Evolutionary conservation across 257 asterid species (phyloP).

Genomic region (Ocimum tenuiflorum): DNA sequence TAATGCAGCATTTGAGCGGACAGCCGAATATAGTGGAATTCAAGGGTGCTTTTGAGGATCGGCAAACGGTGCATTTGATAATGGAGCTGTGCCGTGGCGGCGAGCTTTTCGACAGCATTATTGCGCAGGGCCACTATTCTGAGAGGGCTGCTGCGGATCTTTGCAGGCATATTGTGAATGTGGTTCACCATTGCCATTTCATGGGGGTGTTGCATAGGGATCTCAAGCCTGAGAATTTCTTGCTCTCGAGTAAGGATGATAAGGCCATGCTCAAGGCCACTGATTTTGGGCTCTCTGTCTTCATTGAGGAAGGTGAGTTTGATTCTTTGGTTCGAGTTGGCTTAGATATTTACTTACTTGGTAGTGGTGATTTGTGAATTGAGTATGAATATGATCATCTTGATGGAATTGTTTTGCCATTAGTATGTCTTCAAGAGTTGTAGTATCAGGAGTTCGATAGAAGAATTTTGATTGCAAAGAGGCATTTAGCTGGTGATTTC

Average conservation of each 20-base stretch:
- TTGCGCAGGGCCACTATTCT: conserved; percentile 58
- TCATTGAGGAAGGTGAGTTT: conserved; percentile 51
- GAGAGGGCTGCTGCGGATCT: conserved; percentile 57
- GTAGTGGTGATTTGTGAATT: not conserved
- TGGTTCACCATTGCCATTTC: conserved; percentile 65
- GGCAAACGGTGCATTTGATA: conserved; percentile 46
- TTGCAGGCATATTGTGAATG: conserved; percentile 64
- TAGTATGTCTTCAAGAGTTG: too few species aligned
- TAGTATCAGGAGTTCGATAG: too few species aligned
- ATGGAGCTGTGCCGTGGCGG: conserved; percentile 74
- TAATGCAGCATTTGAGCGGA: conserved; percentile 73
- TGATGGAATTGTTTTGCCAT: too few species aligned
- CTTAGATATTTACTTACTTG: not conserved
- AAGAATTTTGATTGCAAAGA: not conserved
- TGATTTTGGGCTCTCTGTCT: conserved; percentile 70
- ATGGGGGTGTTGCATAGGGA: conserved; percentile 77
- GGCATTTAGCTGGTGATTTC: not conserved
- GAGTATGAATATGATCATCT: not conserved
- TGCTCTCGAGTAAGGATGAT: conserved; percentile 51
- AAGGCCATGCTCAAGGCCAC: conserved; percentile 56
- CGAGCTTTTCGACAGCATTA: conserved; percentile 58
- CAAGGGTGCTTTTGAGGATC: conserved; percentile 58
- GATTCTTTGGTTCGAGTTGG: not conserved
- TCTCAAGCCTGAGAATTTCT: conserved; percentile 69
- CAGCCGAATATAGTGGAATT: conserved; percentile 64